Conservation (phyloP, 208 protist genomes). For the Acanthamoeba sp. region DNA sequence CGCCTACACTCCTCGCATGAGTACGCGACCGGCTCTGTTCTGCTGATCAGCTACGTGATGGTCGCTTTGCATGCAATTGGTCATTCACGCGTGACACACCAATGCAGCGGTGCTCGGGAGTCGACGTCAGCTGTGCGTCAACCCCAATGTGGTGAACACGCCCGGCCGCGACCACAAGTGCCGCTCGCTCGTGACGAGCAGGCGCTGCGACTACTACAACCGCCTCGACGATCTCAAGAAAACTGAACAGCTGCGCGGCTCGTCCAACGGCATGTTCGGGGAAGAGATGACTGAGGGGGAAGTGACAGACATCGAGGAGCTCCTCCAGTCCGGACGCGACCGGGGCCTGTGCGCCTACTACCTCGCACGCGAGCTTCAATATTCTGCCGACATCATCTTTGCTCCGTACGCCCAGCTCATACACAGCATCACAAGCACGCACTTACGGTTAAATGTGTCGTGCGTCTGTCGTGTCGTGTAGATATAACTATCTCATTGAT, state of each 20-base stretch:
- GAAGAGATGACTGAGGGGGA: not conserved
- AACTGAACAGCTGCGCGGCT: not conserved
- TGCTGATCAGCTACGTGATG: not conserved
- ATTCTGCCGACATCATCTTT: constrained; percentile 94
- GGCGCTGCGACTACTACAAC: constrained; percentile 68
- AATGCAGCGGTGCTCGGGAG: constrained; percentile 93
- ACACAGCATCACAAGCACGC: not conserved
- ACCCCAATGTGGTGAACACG: constrained; percentile 86
- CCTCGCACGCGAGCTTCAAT: constrained; percentile 91
- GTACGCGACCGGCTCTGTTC: constrained; percentile 2
- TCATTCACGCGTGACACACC: not conserved
- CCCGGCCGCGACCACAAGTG: constrained; percentile 43
- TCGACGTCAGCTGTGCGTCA: constrained; percentile 96
- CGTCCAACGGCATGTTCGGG: not conserved
- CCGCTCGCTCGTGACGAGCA: constrained; percentile 3
- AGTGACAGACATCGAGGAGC: constrained; percentile 95
- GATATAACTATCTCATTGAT: constrained; percentile 97
- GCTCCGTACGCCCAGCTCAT: constrained; percentile 89
- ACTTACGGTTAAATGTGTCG: not conserved
- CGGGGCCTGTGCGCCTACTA: constrained; percentile 95
- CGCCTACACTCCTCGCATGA: constrained; percentile 87
- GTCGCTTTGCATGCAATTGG: not conserved
- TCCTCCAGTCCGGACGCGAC: constrained; percentile 90
- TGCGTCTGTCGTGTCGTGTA: not conserved
- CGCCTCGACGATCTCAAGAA: constrained; percentile 38